phyloP scores from a whole-genome alignment of 202 grass and related monocot species.

The Panicum virgatum region DNA sequence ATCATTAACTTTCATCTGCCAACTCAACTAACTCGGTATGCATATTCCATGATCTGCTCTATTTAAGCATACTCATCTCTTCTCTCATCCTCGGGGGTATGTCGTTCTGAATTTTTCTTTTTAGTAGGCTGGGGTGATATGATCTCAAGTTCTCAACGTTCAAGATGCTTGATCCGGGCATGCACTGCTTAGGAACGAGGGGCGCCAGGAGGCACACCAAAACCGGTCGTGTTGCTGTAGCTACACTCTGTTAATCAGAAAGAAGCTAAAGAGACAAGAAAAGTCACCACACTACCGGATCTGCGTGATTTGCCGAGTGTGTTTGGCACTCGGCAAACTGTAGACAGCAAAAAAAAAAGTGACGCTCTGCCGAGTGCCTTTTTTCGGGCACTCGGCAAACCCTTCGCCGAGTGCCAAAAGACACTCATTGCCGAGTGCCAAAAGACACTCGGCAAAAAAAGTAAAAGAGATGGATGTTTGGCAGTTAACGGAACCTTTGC shows the following conservation, averaged over 20 bases:
- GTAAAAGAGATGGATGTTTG: too few species aligned
- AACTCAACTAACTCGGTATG: background rate
- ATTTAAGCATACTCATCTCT: background rate
- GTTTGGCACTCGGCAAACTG: too few species aligned
- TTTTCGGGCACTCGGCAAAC: too few species aligned
- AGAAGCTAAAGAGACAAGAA: background rate
- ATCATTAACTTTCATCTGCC: background rate
- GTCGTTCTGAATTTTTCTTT: background rate
- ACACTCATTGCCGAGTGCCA: too few species aligned
- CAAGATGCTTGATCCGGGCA: background rate
- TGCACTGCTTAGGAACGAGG: background rate
- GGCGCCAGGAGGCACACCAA: background rate
- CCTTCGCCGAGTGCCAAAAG: too few species aligned
- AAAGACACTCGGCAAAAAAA: too few species aligned
- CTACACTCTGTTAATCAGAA: background rate
- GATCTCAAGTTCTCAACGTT: background rate
- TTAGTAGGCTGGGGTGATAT: background rate
- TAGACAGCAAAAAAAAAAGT: too few species aligned
- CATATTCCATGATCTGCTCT: background rate
- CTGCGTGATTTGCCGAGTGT: too few species aligned
- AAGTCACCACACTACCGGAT: too few species aligned
- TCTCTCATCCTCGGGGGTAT: too few species aligned
- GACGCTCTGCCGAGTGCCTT: too few species aligned
- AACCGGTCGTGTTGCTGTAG: accelerated
- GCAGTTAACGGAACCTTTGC: too few species aligned